These are phyloP conservation scores for Penicillium desertorum DNA, from an alignment of 495 filamentous ascomycete species.

Conservation along the genomic window DNA sequence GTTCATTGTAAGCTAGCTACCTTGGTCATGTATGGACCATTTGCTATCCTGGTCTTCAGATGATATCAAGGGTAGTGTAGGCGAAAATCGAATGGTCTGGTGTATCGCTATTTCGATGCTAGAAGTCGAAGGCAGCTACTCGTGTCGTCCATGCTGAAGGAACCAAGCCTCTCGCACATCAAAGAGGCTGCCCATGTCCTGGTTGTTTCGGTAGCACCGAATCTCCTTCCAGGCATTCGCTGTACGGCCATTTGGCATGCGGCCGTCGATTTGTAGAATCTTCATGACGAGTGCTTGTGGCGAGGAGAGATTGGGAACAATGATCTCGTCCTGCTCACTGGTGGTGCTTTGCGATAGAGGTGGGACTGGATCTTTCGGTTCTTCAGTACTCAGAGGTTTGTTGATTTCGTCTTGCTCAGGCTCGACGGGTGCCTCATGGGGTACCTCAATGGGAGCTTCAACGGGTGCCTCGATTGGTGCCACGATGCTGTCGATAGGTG, in stretches of 20 bases:
- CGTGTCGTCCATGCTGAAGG: conserved; percentile 21
- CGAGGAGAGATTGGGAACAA: conserved; percentile 34
- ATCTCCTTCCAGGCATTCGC: conserved; percentile 54
- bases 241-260: conserved; percentile 33
- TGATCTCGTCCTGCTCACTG: conserved; percentile 25
- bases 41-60: not conserved
- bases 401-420: not conserved
- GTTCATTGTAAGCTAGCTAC: not conserved
- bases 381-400: not conserved
- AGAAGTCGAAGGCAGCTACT: conserved; percentile 8
- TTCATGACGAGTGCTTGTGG: conserved; percentile 33
- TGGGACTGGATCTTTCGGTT: not conserved
- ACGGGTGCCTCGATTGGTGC: not conserved
- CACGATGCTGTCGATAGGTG: not conserved
- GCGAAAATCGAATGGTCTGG: not conserved
- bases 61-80: not conserved
- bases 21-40: not conserved
- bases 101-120: not conserved
- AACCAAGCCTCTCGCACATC: conserved; percentile 53
- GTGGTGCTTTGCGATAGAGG: not conserved
- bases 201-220: conserved; percentile 51
- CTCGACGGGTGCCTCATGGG: not conserved
- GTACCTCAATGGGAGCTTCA: no score
- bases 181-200: conserved; percentile 57
- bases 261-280: conserved; percentile 46